Base-by-base conservation (phyloP, 1,284 basidiomycete genomes). In the Naganishia sp. region DNA sequence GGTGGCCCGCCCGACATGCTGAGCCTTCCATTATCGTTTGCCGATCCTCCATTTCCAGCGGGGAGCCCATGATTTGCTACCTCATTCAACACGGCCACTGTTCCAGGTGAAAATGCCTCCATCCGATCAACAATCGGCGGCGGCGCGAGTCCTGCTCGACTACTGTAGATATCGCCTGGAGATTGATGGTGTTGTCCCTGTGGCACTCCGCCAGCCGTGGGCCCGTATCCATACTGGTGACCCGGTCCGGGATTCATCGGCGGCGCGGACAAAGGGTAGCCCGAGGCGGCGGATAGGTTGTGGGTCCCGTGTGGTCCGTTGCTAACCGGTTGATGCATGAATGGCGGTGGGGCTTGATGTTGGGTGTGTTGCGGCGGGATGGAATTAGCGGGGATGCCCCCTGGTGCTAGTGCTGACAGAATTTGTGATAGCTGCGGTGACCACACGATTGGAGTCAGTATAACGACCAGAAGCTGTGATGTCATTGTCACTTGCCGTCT, bases 371-470 rank as follows among this genome's bases (percentile, higher is more conserved):
- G 73, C 64, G 1, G 75, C 68, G 63, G 44, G 61, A 44, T 23
- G 68, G 63, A 25, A 63, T 43, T 21, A 52, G 45, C 61, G 18
- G 66, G 11, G n/a, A 36, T 15, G 36, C 55, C 36, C 28, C 56
- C 39, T 55, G 72, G 70, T 0, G 78, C 75, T 3, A 78, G 68
- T 53, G 75, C 73, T 1, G 75, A 64, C 1, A 78, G 68, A 36
- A 77, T 76, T 66, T 78, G 77, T 48, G 75, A 74, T 0, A 79
- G 72, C 77, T 79, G 56, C 2, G 28, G 18, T 39, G 21, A 13
- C 18, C 36, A 33, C 16, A 13, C 13, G 36, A n/a, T 49, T 23
- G 21, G 18, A n/a, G 23, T 55, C 21, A 44, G 42, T 46, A 15
- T 4, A 18, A 28, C 28, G 5, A 3, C 3, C 21, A n/a, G 33